phyloP scores from a whole-genome alignment of 129 eudicot genomes.

The Erigeron canadensis region DNA sequence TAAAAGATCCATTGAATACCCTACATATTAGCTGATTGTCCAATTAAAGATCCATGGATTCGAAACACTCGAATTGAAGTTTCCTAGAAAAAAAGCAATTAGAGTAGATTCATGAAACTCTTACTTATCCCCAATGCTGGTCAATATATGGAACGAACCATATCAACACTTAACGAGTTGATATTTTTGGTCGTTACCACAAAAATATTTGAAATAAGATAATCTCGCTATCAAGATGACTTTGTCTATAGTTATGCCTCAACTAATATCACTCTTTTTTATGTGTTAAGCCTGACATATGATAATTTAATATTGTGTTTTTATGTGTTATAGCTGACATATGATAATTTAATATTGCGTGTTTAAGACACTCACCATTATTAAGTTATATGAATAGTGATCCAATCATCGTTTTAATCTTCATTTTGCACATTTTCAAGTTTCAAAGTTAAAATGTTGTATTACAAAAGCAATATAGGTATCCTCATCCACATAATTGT shows the following conservation, averaged over 20 bases:
- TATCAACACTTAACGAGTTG: not conserved
- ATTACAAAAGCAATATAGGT: not conserved
- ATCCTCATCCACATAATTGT: too few species aligned
- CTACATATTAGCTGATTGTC: not conserved
- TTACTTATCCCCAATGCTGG: not conserved
- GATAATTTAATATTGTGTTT: slow-evolving; percentile 12
- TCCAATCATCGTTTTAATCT: not conserved
- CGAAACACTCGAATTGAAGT: not conserved
- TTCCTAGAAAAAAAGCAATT: not conserved
- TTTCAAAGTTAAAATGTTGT: not conserved
- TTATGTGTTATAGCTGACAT: not conserved
- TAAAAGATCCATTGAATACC: not conserved
- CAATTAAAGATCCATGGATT: not conserved
- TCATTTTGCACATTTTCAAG: not conserved
- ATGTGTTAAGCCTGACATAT: slow-evolving; percentile 2
- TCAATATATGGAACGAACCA: not conserved
- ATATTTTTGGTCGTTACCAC: not conserved
- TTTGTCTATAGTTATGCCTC: not conserved
- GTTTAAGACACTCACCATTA: not conserved
- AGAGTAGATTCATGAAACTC: not conserved
- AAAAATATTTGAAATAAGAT: not conserved
- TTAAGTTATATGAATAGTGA: not conserved
- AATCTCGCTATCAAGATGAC: not conserved
- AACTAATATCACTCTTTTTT: not conserved
- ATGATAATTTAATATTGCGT: slow-evolving; percentile 12